phyloP scores from a whole-genome alignment of 768 basidiomycete genomes.

The Amanita pallidorosea region DNA sequence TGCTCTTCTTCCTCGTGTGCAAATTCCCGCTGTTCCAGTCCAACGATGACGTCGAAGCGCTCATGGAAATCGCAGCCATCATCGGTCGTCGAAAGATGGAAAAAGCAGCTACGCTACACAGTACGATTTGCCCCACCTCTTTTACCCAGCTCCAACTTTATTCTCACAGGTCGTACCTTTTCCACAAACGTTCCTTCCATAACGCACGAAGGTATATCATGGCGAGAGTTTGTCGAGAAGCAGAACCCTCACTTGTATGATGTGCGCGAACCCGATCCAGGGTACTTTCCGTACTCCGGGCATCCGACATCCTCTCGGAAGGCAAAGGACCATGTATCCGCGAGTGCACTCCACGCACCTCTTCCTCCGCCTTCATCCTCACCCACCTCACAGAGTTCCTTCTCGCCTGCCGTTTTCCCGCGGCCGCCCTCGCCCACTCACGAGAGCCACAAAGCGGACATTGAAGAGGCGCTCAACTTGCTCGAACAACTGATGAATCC shows the following conservation, averaged over 20 bases:
- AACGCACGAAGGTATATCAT: conserved; percentile 50
- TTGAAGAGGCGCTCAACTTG: conserved; percentile 66
- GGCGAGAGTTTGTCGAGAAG: conserved; percentile 64
- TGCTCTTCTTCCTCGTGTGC: conserved; percentile 83
- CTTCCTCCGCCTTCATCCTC: conserved; percentile 8
- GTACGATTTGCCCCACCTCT: conserved; percentile 37
- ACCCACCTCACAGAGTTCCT: conserved; percentile 1
- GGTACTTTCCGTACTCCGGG: conserved; percentile 44
- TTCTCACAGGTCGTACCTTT: conserved; percentile 67
- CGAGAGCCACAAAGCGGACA: conserved; percentile 36
- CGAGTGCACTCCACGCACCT: neutral
- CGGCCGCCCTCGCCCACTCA: conserved; percentile 10
- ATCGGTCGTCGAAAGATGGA: conserved; percentile 81
- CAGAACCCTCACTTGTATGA: conserved; percentile 65
- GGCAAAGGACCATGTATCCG: conserved; percentile 11
- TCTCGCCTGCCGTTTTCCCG: conserved; percentile 5
- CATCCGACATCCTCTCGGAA: conserved; percentile 9
- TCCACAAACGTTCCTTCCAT: conserved; percentile 83
- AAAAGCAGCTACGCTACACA: conserved; percentile 76
- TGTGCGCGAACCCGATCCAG: conserved; percentile 37
- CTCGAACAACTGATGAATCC: conserved; percentile 65
- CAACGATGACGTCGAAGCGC: conserved; percentile 86
- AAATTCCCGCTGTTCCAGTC: conserved; percentile 95
- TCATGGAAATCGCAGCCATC: conserved; percentile 89
- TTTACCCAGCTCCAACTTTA: neutral